Base-by-base conservation (phyloP, 768 basidiomycete species). In the Russula sp. region DNA sequence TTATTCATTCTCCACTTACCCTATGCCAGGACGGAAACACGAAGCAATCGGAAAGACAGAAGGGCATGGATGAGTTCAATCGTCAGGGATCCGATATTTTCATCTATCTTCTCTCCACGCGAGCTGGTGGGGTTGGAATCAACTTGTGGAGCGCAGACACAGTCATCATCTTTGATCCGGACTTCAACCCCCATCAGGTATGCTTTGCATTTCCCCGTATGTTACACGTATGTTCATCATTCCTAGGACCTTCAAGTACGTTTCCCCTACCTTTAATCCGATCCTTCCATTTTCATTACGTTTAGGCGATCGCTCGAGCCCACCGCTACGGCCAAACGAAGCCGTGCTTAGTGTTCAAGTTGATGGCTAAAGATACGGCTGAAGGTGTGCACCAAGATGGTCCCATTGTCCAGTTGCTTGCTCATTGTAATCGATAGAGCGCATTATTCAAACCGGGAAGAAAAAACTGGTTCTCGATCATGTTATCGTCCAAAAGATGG, bases 111-210 rank as follows among this genome's bases (percentile, higher is more conserved):
- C 80, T 99, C 46, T 90, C 92, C 5, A 92, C 95, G 40, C 86
- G 96, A 34, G 97, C 96, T 22, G 68, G 68, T 6, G 68, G 67
- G 3, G 69, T 69, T n/a, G 80, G 81, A 7, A 80, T 81, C 67
- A 78, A 82, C 65, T 72, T 78, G 42, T 80, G 87, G 77, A 89
- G 85, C 13, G 94, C 94, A 20, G 94, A 96, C 72, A 94, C 92
- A 0, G 92, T 92, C 28, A 88, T 92, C 49, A 85, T 92, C 50
- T 92, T 88, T 69, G 96, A 99, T 72, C 94, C 94, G 0, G 97
- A 99, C 77, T 99, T 94, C 75, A 99, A 99, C 71, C 96, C 96
- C n/a, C 94, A 97, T 76, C 90, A 90, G 81, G 89, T 88, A 53
- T 30, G 81, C 74, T 54, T 34, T 53, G 26, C 32, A 6, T 56